These are phyloP conservation scores for Colletotrichum australisinense DNA, from an alignment of 2,329 filamentous ascomycete genomes.

Conservation along the genomic window DNA sequence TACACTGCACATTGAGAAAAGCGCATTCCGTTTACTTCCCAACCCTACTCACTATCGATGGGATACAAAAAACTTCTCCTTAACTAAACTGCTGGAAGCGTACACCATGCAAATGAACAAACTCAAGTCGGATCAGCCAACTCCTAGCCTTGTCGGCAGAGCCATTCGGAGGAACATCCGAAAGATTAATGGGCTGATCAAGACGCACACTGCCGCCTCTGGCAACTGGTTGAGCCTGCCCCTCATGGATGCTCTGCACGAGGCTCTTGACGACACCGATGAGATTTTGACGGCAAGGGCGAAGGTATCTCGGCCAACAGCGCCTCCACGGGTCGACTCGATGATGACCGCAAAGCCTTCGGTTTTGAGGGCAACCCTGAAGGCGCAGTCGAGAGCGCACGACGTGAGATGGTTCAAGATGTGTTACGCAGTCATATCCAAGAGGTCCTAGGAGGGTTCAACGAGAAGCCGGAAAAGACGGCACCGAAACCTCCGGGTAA, in stretches of 20 bases:
- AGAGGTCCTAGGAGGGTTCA: constrained; percentile 58
- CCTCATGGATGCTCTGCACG: constrained; percentile 52
- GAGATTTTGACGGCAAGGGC: constrained; percentile 52
- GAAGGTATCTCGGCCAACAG: constrained; percentile 30
- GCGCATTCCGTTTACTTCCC: constrained; percentile 64
- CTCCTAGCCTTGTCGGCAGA: not conserved
- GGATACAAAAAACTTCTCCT: constrained; percentile 61
- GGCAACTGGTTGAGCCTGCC: constrained; percentile 45
- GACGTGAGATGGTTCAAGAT: constrained; percentile 53
- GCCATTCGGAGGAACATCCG: constrained; percentile 19
- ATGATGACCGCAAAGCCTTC: not conserved
- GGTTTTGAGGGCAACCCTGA: not conserved
- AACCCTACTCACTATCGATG: constrained; percentile 68
- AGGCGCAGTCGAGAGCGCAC: constrained; percentile 7
- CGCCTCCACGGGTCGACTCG: not conserved
- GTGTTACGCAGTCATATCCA: constrained; percentile 63
- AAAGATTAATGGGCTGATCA: constrained; percentile 42
- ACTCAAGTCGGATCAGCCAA: not conserved
- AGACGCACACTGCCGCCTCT: constrained; percentile 21
- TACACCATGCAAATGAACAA: constrained; percentile 46
- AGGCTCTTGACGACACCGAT: constrained; percentile 55
- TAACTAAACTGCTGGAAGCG: constrained; percentile 54
- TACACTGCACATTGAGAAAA: constrained; percentile 60
- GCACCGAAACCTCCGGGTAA: not conserved
- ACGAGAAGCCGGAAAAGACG: constrained; percentile 41